Evolutionary conservation across 2,329 filamentous ascomycete species (phyloP).

Genomic region (Zymoseptoria pseudotritici): DNA sequence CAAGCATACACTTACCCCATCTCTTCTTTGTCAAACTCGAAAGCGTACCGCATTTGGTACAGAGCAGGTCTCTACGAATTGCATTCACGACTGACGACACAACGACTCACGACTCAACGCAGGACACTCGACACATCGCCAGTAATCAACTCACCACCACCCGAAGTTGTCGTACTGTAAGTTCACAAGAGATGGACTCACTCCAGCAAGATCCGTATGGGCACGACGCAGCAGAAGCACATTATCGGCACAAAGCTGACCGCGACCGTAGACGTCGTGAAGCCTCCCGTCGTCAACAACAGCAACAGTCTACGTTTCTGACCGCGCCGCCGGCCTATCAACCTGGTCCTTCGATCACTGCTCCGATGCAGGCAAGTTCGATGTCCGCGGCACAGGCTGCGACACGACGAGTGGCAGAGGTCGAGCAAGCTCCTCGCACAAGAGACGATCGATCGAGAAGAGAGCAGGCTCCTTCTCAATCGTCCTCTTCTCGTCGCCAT

Average conservation of each 20-base stretch:
- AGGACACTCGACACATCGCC: not conserved
- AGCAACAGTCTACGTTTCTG: not conserved
- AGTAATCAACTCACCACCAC: not conserved
- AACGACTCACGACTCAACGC: not conserved
- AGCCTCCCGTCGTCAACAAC: not conserved
- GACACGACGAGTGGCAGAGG: not conserved
- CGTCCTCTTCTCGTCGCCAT: not conserved
- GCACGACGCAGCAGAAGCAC: not conserved
- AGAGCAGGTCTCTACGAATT: not conserved
- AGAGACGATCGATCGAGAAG: not conserved
- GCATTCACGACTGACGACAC: not conserved
- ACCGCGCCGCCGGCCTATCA: not conserved
- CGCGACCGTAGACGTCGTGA: slow-evolving; percentile 3
- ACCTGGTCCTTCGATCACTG: not conserved
- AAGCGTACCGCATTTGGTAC: not conserved
- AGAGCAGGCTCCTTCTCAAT: not conserved
- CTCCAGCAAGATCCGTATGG: not conserved
- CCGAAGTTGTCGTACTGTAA: not conserved
- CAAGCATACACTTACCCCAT: not conserved
- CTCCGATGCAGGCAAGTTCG: not conserved
- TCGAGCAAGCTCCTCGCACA: not conserved
- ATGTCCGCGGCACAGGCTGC: not conserved
- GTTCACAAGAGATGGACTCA: not conserved
- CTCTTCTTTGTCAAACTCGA: not conserved
- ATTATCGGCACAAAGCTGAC: not conserved